phyloP scores from a whole-genome alignment of 345 rosid genomes.

The Rhodomyrtus tomentosa region DNA sequence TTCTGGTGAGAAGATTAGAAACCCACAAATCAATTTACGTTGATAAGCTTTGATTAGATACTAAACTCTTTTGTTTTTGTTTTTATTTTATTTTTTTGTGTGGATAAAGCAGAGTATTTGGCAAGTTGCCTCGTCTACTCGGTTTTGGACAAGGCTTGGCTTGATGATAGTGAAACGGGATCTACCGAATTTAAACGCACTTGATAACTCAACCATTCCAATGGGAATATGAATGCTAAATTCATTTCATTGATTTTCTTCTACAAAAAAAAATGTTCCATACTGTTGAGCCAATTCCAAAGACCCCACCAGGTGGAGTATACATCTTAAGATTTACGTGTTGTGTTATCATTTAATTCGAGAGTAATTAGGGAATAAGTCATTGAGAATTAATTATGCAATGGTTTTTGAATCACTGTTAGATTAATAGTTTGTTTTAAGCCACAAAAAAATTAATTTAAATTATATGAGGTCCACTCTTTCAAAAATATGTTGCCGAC shows the following conservation, averaged over 20 bases:
- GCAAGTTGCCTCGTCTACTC: neutral
- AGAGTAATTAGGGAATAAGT: neutral
- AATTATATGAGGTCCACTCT: too few species aligned
- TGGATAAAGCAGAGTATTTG: neutral
- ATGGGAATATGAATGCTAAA: neutral
- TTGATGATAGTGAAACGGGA: neutral
- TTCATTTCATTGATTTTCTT: neutral
- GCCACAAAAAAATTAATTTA: too few species aligned
- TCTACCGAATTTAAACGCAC: neutral
- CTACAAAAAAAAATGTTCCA: neutral
- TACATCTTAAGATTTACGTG: neutral
- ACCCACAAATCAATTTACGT: neutral
- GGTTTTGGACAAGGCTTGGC: neutral
- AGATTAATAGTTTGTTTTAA: too few species aligned
- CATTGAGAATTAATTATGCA: too few species aligned
- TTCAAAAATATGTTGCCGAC: too few species aligned
- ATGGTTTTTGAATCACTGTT: too few species aligned
- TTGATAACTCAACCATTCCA: neutral
- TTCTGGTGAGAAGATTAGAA: neutral
- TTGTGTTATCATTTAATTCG: neutral
- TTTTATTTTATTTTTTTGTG: neutral
- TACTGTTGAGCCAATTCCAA: neutral
- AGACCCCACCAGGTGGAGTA: neutral
- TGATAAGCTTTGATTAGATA: neutral
- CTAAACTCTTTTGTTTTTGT: neutral